Evolutionary conservation across 1,139 yeast genomes (phyloP), one percentile per base, ranked within the genome.

Genomic region (Scheffersomyces titani): DNA sequence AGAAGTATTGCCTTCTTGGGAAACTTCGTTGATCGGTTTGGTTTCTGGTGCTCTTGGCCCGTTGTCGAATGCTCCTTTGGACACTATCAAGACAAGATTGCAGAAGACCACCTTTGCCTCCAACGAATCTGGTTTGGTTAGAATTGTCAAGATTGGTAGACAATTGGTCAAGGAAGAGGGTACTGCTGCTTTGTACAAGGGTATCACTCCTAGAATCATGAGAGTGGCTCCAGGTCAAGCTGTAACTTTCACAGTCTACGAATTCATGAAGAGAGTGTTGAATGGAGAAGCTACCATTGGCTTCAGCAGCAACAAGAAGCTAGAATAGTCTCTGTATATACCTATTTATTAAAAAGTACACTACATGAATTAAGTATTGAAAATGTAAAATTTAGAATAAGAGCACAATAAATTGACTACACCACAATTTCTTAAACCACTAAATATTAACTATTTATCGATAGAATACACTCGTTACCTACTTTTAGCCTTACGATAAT

Each of bases 191-290:
- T 83, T 93, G 59, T 93, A 94, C 80, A 91, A 93, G 76, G 99
- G 99, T 78, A 94, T 94, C 71, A 92, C 98, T 48, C 99, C 99
- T 67, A 89, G 99, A 81, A 94, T 94, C 66, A 92, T 94, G 97
- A 89, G 99, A 78, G 99, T 94, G 57, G 99, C 99, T 19, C 98
- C 99, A 22, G 99, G 99, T 61, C 99, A 94, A 77, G 98, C 98
- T 56, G 98, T 94, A 57, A 96, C 98, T 19, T 94, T 94, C 77
- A 94, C 98, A 6, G 97, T 94, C 52, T 94, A 94, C 75, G 99
- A 94, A 76, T 89, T 82, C 71, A 90, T 92, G 73, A 90, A 93
- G 75, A 85, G 82, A 46, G 78, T 82, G 55, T 81, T 93, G 72
- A 91, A 64, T 53, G 78, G 77, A 53, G 76, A 73, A 55, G 58